Conservation (phyloP, 176 grass and related monocot species). For the Phoenix dactylifera region DNA sequence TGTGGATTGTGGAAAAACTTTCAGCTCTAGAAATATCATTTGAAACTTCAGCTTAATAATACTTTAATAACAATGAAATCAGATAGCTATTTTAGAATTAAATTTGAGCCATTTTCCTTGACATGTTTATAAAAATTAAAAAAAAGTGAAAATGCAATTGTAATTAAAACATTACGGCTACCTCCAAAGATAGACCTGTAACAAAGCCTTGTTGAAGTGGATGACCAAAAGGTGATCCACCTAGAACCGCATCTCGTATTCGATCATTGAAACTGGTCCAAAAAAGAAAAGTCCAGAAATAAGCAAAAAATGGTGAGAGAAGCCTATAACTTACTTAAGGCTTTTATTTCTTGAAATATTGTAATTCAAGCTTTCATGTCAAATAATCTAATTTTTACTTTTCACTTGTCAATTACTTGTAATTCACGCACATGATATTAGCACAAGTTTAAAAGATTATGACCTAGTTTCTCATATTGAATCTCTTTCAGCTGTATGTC, state of each 20-base stretch:
- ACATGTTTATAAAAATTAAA: not conserved
- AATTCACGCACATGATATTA: no score
- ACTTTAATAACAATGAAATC: no score
- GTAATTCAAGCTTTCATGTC: no score
- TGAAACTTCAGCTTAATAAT: no score
- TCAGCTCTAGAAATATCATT: no score
- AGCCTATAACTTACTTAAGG: not conserved
- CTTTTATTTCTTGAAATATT: no score
- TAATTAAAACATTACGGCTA: constrained; percentile 16
- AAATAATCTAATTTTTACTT: not conserved
- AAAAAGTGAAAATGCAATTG: not conserved
- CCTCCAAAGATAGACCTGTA: constrained; percentile 79
- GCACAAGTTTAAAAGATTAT: no score
- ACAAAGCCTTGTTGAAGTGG: constrained; percentile 83
- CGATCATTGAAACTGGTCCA: constrained; percentile 83
- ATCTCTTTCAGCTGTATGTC: no score
- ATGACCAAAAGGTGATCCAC: constrained; percentile 83
- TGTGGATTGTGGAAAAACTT: no score
- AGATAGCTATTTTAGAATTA: no score
- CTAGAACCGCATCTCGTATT: constrained; percentile 84
- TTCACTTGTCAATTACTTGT: not conserved
- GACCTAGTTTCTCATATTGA: no score
- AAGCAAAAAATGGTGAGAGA: constrained; percentile 2
- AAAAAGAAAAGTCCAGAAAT: constrained; percentile 2
- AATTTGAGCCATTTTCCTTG: no score